phyloP scores from a whole-genome alignment of 2,329 filamentous ascomycete genomes.

The Ascosphaera aggregata region DNA sequence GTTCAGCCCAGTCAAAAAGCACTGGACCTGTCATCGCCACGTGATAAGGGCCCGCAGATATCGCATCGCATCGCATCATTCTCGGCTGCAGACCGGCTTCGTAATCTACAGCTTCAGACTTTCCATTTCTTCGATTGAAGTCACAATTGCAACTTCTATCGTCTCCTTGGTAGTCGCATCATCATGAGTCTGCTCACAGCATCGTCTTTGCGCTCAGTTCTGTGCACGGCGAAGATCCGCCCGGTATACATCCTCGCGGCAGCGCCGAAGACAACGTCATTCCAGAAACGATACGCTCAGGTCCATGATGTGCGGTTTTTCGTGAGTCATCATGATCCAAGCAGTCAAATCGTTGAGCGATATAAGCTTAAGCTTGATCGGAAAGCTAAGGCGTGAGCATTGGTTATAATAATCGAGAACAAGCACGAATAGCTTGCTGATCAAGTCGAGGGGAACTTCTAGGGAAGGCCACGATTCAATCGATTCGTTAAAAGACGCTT shows the following conservation, averaged over 20 bases:
- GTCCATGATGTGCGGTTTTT: conserved; percentile 85
- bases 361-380: conserved; percentile 66
- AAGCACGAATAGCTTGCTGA: too few species aligned
- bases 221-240: conserved; percentile 12
- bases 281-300: conserved; percentile 67
- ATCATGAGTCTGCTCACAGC: background rate
- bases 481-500: conserved; percentile 46
- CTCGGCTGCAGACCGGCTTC: too few species aligned
- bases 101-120: too few species aligned
- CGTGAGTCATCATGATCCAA: conserved; percentile 46
- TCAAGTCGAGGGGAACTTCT: too few species aligned
- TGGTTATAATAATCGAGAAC: background rate
- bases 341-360: conserved; percentile 48
- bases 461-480: conserved; percentile 40
- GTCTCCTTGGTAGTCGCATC: too few species aligned
- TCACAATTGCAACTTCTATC: too few species aligned
- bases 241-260: conserved; percentile 10
- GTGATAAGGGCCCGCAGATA: too few species aligned
- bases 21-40: too few species aligned
- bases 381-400: conserved; percentile 45
- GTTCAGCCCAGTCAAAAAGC: too few species aligned
- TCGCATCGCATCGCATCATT: too few species aligned
- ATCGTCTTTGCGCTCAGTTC: conserved; percentile 5
- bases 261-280: background rate
- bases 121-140: too few species aligned